Conservation (phyloP, 2,329 filamentous ascomycete species). For the Cyanodermella asteris region DNA sequence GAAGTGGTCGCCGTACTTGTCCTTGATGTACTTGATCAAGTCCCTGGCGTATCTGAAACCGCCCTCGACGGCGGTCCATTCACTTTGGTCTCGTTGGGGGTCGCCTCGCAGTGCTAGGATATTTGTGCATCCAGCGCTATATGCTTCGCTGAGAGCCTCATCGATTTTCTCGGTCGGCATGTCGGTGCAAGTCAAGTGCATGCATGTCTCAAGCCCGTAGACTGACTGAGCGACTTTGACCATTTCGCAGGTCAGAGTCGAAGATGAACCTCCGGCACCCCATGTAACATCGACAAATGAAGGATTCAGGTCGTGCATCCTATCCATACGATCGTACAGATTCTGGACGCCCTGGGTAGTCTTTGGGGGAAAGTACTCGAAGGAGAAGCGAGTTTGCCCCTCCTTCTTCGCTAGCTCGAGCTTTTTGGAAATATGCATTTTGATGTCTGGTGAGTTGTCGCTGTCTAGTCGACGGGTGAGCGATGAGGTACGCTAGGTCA, state of each 20-base stretch:
- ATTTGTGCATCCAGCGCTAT: conserved; percentile 91
- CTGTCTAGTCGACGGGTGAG: not conserved
- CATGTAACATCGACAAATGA: conserved; percentile 97
- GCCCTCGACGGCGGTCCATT: conserved; percentile 72
- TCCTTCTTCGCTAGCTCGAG: conserved; percentile 59
- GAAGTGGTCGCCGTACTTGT: conserved; percentile 70
- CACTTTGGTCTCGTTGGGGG: conserved; percentile 78
- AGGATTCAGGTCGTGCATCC: conserved; percentile 85
- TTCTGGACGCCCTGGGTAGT: conserved; percentile 96
- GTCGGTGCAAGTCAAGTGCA: conserved; percentile 97
- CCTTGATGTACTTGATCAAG: conserved; percentile 62
- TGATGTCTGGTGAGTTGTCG: conserved; percentile 14
- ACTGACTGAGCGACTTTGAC: conserved; percentile 86
- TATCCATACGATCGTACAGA: conserved; percentile 97
- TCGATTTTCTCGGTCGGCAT: conserved; percentile 90
- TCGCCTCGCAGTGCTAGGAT: conserved; percentile 87
- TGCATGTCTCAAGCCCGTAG: conserved; percentile 92
- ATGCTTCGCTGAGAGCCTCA: conserved; percentile 64
- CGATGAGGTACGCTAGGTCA: conserved; percentile 4
- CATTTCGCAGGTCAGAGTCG: conserved; percentile 91
- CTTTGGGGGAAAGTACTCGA: conserved; percentile 98
- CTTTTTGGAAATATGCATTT: conserved; percentile 92
- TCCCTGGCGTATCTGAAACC: conserved; percentile 86
- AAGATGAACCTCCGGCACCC: conserved; percentile 83
- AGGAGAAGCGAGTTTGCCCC: conserved; percentile 78